phyloP scores from a whole-genome alignment of 1,284 basidiomycete genomes.

The Tilletia walkeri region DNA sequence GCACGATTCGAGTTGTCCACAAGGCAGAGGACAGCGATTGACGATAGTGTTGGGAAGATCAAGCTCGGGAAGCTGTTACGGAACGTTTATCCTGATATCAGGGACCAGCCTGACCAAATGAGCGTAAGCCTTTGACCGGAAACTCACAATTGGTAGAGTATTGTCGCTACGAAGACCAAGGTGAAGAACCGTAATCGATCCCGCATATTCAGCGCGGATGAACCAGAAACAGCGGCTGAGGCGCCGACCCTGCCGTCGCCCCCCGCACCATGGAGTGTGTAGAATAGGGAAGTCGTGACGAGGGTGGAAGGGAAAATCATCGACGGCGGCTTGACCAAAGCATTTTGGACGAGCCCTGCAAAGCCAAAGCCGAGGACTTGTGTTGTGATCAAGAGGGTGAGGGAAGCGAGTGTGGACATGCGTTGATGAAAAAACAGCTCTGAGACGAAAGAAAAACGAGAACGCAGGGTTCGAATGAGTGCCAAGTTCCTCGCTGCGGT shows the following conservation, averaged over 20 bases:
- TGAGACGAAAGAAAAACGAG: not conserved
- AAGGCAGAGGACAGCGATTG: slow-evolving; percentile 59
- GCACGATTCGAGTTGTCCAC: slow-evolving; percentile 57
- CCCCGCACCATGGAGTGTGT: slow-evolving; percentile 58
- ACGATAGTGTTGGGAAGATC: slow-evolving; percentile 60
- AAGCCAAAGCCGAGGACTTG: slow-evolving; percentile 55
- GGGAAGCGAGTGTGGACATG: slow-evolving; percentile 44
- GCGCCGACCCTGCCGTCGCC: not conserved
- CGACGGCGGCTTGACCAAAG: slow-evolving; percentile 52
- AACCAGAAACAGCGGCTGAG: not conserved
- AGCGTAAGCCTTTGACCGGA: not conserved
- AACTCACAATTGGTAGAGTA: slow-evolving; percentile 15
- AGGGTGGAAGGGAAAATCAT: slow-evolving; percentile 60
- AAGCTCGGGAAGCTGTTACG: slow-evolving; percentile 60
- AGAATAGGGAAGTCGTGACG: slow-evolving; percentile 60
- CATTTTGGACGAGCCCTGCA: slow-evolving; percentile 50
- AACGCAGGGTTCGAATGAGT: too few species aligned
- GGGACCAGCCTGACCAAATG: too few species aligned
- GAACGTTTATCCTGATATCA: slow-evolving; percentile 19
- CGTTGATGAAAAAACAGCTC: slow-evolving; percentile 54
- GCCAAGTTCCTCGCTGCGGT: too few species aligned
- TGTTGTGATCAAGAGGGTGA: slow-evolving; percentile 52
- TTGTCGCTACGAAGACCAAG: slow-evolving; percentile 55
- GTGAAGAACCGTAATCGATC: slow-evolving; percentile 59
- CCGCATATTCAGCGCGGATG: slow-evolving; percentile 49